Conservation (phyloP, 1,284 basidiomycete genomes). For the Ustilago lituana region DNA sequence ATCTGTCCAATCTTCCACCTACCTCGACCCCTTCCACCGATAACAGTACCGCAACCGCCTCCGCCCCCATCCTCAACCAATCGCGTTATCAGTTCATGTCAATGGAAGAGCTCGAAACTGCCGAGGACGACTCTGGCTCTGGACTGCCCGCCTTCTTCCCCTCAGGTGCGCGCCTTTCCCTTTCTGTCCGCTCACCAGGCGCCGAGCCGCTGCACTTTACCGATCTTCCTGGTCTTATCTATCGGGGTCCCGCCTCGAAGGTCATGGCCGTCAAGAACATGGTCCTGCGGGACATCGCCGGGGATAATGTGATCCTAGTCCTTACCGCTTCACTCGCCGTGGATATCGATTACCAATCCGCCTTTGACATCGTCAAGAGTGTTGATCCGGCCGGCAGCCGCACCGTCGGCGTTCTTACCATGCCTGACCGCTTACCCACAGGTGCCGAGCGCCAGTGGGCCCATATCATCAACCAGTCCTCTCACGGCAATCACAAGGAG, state of each 20-base stretch:
- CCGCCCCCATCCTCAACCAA: not conserved
- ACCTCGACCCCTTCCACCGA: not conserved
- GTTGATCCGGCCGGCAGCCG: constrained; percentile 6
- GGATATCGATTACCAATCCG: constrained; percentile 17
- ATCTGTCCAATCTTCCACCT: constrained; percentile 1
- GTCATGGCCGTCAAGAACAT: constrained; percentile 14
- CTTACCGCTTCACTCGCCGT: constrained; percentile 15
- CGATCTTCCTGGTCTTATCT: constrained; percentile 29
- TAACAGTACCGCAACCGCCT: not conserved
- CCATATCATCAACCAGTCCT: constrained; percentile 26
- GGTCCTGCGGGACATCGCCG: constrained; percentile 17
- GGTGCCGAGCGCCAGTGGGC: constrained; percentile 19
- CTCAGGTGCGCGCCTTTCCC: constrained; percentile 4
- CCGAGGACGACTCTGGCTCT: constrained; percentile 14
- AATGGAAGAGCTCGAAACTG: constrained; percentile 9
- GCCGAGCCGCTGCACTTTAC: constrained; percentile 28
- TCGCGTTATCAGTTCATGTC: constrained; percentile 10
- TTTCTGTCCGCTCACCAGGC: constrained; percentile 9
- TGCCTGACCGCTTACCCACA: constrained; percentile 24
- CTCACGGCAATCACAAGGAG: not conserved
- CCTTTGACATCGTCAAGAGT: constrained; percentile 9
- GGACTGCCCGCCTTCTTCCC: constrained; percentile 19
- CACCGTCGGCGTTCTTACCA: constrained; percentile 32
- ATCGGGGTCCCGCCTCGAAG: constrained; percentile 4
- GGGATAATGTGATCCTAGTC: constrained; percentile 14